Evolutionary conservation across 108 stramenopile species (phyloP).

Genomic region (Bacterosira constricta): DNA sequence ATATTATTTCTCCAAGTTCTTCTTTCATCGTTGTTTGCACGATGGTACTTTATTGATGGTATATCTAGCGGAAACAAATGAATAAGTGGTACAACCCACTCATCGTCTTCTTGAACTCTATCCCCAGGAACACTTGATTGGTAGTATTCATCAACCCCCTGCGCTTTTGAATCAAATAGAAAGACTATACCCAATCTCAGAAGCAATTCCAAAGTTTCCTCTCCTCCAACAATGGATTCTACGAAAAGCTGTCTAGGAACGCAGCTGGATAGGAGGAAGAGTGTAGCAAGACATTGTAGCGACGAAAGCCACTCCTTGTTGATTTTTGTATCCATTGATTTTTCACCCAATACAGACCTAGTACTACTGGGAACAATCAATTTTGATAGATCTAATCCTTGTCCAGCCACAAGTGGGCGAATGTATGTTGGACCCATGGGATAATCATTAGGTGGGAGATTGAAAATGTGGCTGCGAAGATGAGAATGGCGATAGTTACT

Average conservation of each 20-base stretch:
- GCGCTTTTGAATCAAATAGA: neutral
- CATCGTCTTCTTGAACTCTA: constrained; percentile 14
- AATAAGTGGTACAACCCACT: constrained; percentile 59
- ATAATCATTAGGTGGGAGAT: constrained; percentile 35
- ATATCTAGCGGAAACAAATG: constrained; percentile 67
- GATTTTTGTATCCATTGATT: neutral
- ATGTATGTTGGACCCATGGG: constrained; percentile 51
- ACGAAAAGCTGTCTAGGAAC: constrained; percentile 43
- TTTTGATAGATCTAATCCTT: constrained; percentile 23
- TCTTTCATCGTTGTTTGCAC: constrained; percentile 5
- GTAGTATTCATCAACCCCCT: neutral
- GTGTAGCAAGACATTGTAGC: constrained; percentile 39
- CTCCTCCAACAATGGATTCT: constrained; percentile 39
- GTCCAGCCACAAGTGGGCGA: constrained; percentile 27
- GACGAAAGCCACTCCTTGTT: constrained; percentile 19
- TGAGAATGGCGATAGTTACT: constrained; percentile 33
- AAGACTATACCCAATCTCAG: constrained; percentile 60
- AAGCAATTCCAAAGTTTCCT: constrained; percentile 44
- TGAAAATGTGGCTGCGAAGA: constrained; percentile 25
- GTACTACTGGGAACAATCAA: neutral
- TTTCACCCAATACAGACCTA: no score
- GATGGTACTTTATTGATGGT: constrained; percentile 10
- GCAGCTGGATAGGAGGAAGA: constrained; percentile 53
- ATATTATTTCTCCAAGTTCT: constrained; percentile 21
- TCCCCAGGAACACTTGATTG: no score